A percentile compares a stretch with the other conserved stretches of the same genome.
Evolutionary conservation across 177 flowering plant species (phyloP).

Genomic region (Vitis hybrid): DNA sequence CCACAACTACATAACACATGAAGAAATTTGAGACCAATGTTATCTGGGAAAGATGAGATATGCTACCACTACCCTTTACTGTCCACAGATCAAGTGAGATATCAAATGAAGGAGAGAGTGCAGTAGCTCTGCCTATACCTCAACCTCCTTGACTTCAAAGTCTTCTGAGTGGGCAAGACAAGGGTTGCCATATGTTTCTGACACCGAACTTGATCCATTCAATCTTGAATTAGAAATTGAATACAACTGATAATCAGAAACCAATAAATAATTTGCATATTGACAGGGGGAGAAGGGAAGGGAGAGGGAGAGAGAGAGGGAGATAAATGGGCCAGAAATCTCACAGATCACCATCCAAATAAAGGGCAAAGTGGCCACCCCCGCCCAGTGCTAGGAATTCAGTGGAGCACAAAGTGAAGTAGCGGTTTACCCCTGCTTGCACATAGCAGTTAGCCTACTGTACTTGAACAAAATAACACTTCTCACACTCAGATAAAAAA

Average conservation of each 20-base stretch:
- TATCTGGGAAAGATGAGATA: too few species aligned
- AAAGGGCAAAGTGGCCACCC: constrained; percentile 94
- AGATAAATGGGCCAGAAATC: constrained; percentile 21
- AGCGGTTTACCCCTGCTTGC: constrained; percentile 84
- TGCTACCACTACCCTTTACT: too few species aligned
- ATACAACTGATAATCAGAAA: neutral
- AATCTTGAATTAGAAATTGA: constrained; percentile 33
- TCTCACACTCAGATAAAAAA: neutral
- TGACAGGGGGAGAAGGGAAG: neutral
- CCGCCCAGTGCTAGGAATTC: constrained; percentile 94
- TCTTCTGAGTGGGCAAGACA: constrained; percentile 79
- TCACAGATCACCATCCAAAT: constrained; percentile 90
- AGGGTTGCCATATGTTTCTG: constrained; percentile 94
- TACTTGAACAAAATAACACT: neutral
- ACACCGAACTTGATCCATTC: constrained; percentile 84
- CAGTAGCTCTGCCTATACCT: constrained; percentile 42
- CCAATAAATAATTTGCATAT: neutral
- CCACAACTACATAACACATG: constrained; percentile 68
- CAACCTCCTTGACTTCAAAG: constrained; percentile 89
- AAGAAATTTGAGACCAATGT: too few species aligned
- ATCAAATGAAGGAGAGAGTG: constrained; percentile 2
- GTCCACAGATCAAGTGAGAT: too few species aligned
- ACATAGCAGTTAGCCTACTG: neutral
- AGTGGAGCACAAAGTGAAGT: constrained; percentile 79
- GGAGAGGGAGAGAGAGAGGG: neutral